Conservation (phyloP, 169 alveolate species). For the Eimeria sp. region DNA sequence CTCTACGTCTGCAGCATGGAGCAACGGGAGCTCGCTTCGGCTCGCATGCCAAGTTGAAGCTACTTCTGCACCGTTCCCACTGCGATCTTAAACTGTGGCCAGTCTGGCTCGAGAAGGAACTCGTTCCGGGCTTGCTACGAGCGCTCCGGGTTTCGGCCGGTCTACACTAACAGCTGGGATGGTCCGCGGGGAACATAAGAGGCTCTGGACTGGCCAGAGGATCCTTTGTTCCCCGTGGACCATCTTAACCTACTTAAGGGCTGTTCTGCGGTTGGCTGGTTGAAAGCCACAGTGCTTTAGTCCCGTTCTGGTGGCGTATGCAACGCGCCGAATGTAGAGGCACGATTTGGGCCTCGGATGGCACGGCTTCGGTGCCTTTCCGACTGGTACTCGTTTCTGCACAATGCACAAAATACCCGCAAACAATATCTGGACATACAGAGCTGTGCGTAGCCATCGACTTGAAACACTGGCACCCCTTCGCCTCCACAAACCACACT, state of each 20-base stretch:
- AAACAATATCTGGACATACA: background rate
- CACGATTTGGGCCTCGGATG: constrained; percentile 60
- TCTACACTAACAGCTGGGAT: background rate
- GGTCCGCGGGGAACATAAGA: background rate
- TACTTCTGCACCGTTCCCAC: background rate
- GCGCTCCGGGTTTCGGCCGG: background rate
- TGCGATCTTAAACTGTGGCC: background rate
- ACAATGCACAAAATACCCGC: background rate
- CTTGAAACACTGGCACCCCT: background rate
- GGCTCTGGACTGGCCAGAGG: background rate
- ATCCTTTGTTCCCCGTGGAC: too few species aligned
- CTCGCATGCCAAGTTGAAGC: background rate
- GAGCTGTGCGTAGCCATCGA: background rate
- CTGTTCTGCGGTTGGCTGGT: background rate
- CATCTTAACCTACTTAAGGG: background rate
- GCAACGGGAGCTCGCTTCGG: background rate
- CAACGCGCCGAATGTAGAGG: constrained; percentile 22
- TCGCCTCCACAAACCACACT: background rate
- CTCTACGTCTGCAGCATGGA: background rate
- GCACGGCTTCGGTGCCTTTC: constrained; percentile 30
- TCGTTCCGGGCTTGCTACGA: background rate
- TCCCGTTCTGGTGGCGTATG: background rate
- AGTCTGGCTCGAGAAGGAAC: background rate
- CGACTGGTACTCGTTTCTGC: constrained; percentile 18
- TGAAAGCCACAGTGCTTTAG: background rate